A percentile compares a stretch with the other conserved stretches of the same genome.
Evolutionary conservation across 768 basidiomycete genomes (phyloP).

Genomic region (Naganishia vishniacii): DNA sequence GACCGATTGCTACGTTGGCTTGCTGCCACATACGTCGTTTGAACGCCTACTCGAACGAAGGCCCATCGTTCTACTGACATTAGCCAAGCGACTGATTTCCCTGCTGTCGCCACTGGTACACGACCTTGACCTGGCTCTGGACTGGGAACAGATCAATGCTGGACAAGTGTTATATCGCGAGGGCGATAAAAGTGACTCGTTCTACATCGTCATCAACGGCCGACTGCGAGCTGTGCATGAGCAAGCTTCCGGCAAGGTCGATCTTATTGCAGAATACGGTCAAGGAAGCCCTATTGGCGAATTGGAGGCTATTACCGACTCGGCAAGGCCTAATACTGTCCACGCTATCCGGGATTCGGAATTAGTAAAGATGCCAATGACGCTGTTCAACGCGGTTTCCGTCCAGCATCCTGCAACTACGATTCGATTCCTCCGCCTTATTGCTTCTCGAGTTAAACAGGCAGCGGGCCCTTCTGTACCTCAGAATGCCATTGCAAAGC

Average conservation of each 20-base stretch:
- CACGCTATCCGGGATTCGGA: constrained; percentile 98
- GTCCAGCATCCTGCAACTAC: constrained; percentile 48
- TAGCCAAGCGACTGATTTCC: constrained; percentile 93
- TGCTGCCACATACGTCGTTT: constrained; percentile 78
- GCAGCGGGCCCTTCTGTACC: constrained; percentile 27
- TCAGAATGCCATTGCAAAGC: constrained; percentile 47
- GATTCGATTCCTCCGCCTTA: constrained; percentile 52
- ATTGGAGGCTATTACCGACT: constrained; percentile 91
- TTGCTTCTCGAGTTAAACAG: constrained; percentile 73
- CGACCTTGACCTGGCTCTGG: constrained; percentile 91
- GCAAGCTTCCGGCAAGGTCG: constrained; percentile 66
- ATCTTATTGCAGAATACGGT: constrained; percentile 86
- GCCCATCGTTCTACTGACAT: constrained; percentile 88
- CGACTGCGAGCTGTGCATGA: constrained; percentile 85
- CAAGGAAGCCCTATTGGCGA: constrained; percentile 97
- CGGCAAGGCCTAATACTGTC: constrained; percentile 76
- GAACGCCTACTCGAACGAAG: constrained; percentile 85
- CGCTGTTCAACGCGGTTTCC: constrained; percentile 88
- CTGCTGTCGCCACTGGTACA: constrained; percentile 88
- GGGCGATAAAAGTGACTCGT: constrained; percentile 83
- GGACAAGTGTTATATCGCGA: constrained; percentile 89
- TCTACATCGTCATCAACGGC: constrained; percentile 77
- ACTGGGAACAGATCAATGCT: constrained; percentile 96
- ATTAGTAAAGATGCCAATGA: constrained; percentile 91
- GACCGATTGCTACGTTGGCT: constrained; percentile 97